Conservation (phyloP, 2,329 filamentous ascomycete species). For the Aureobasidium sp. region DNA sequence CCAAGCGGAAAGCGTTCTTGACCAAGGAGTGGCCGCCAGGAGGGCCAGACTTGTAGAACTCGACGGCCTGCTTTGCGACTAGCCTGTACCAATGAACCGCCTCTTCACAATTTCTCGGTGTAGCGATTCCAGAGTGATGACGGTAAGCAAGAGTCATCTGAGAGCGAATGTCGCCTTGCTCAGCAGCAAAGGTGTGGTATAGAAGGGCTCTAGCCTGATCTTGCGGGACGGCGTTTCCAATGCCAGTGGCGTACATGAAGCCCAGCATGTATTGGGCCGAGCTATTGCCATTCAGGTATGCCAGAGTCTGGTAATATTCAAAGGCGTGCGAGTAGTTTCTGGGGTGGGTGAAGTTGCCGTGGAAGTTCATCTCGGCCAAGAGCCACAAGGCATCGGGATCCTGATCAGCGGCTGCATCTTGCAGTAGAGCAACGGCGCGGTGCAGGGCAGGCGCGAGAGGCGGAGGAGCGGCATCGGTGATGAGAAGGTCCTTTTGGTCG, state of each 20-base stretch:
- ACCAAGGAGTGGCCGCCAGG: conserved; percentile 77
- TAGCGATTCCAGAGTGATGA: conserved; percentile 77
- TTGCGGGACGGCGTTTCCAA: conserved; percentile 70
- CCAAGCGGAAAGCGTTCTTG: conserved; percentile 73
- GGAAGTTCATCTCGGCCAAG: conserved; percentile 92
- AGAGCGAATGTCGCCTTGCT: conserved; percentile 72
- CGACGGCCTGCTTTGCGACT: conserved; percentile 87
- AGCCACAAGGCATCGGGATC: conserved; percentile 81
- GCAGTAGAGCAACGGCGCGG: conserved; percentile 52
- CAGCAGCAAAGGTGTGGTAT: conserved; percentile 90
- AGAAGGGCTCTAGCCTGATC: conserved; percentile 89
- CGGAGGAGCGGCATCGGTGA: conserved; percentile 33
- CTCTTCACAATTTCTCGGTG: conserved; percentile 75
- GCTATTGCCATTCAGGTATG: conserved; percentile 70
- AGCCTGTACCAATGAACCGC: conserved; percentile 85
- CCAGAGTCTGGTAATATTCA: conserved; percentile 70
- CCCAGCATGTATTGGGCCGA: conserved; percentile 95
- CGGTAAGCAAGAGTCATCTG: conserved; percentile 92
- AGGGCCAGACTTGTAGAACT: conserved; percentile 80
- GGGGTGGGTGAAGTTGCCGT: conserved; percentile 86
- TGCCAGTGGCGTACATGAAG: conserved; percentile 89
- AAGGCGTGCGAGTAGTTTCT: conserved; percentile 75
- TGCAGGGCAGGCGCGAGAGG: conserved; percentile 47
- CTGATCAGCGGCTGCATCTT: conserved; percentile 49
- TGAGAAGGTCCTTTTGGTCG: conserved; percentile 37